Percentiles rank a stretch among this genome's conserved stretches.
Evolutionary conservation across 1,284 basidiomycete species (phyloP).

Genomic region (Gastroboletus turbinatus): DNA sequence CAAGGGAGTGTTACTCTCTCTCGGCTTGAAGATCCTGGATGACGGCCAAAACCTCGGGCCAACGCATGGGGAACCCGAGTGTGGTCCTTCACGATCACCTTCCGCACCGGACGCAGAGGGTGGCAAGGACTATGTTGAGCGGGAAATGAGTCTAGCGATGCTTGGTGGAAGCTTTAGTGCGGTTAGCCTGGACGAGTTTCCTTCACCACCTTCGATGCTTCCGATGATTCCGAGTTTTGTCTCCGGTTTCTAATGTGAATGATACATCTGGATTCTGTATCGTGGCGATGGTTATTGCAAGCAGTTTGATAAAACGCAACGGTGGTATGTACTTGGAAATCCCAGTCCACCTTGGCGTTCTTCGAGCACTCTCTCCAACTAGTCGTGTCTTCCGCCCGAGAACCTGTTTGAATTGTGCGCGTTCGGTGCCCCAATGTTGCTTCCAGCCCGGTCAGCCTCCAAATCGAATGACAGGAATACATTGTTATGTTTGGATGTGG

Average conservation of each 20-base stretch:
- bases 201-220: conserved; percentile 40
- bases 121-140: conserved; percentile 21
- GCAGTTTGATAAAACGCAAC: background rate
- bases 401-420: background rate
- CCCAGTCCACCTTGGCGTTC: background rate
- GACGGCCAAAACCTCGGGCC: conserved; percentile 12
- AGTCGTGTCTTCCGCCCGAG: background rate
- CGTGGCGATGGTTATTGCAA: background rate
- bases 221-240: conserved; percentile 33
- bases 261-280: background rate
- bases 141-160: conserved; percentile 34
- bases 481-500: background rate
- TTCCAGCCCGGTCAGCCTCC: background rate
- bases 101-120: conserved; percentile 14
- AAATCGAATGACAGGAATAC: background rate
- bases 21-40: conserved; percentile 16
- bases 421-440: background rate
- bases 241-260: conserved; percentile 23
- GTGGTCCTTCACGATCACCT: conserved; percentile 6
- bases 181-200: conserved; percentile 45
- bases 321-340: background rate
- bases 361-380: background rate
- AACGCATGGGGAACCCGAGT: conserved; percentile 11
- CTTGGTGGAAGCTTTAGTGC: conserved; percentile 38
- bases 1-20: conserved; percentile 42